Percentiles rank a stretch among this genome's conserved stretches.
Evolutionary conservation across 805 yeast genomes (phyloP).

Genomic region (Candida pini): DNA sequence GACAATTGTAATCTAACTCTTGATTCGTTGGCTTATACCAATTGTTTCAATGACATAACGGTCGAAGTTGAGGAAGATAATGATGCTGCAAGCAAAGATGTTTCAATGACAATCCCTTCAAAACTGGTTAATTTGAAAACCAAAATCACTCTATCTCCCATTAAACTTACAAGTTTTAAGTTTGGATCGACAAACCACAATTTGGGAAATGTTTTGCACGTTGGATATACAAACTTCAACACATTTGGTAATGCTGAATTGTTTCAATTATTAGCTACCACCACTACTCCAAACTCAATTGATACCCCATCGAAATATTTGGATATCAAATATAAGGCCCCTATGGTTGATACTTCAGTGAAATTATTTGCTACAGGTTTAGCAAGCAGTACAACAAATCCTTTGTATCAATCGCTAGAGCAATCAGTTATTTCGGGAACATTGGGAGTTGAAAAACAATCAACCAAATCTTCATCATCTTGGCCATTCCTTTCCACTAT

Average conservation of each 20-base stretch:
- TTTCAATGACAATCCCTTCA: slow-evolving; percentile 4
- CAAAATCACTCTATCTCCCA: slow-evolving; percentile 30
- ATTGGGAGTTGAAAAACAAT: slow-evolving; percentile 39
- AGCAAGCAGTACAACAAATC: slow-evolving; percentile 44
- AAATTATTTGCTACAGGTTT: slow-evolving; percentile 43
- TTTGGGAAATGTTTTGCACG: slow-evolving; percentile 28
- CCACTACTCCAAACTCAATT: slow-evolving; percentile 41
- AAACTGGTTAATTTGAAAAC: slow-evolving; percentile 30
- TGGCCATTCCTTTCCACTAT: slow-evolving; percentile 20
- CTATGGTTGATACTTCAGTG: slow-evolving; percentile 38
- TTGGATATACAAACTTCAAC: slow-evolving; percentile 39
- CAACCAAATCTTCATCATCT: slow-evolving; percentile 1
- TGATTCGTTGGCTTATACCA: slow-evolving; percentile 20
- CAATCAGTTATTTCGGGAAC: slow-evolving; percentile 44
- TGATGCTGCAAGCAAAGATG: slow-evolving; percentile 1
- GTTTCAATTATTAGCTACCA: slow-evolving; percentile 42
- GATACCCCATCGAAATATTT: slow-evolving; percentile 34
- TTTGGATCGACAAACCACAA: slow-evolving; percentile 32
- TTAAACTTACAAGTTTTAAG: slow-evolving; percentile 24
- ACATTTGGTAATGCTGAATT: slow-evolving; percentile 67
- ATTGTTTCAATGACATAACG: slow-evolving; percentile 23
- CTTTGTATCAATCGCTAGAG: slow-evolving; percentile 48
- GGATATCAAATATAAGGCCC: slow-evolving; percentile 43
- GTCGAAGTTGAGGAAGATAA: slow-evolving; percentile 16
- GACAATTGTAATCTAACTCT: slow-evolving; percentile 14